Percentiles rank a stretch among this genome's conserved stretches.
phyloP scores from a whole-genome alignment of 441 rosid genomes.

The Metrosideros polymorpha region DNA sequence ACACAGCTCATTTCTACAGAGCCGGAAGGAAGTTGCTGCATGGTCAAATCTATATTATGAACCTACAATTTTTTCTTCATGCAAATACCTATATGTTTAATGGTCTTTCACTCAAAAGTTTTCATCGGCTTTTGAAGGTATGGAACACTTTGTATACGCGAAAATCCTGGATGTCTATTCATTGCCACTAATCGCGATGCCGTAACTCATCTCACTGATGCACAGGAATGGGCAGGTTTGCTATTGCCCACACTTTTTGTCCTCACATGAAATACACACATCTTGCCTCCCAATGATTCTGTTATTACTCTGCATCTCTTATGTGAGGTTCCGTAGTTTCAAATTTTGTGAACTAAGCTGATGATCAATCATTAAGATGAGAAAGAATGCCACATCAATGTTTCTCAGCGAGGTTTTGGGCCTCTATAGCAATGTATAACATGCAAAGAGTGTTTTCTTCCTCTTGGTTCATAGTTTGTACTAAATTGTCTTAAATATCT shows the following conservation, averaged over 20 bases:
- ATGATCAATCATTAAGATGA: neutral
- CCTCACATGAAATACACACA: neutral
- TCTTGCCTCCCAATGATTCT: neutral
- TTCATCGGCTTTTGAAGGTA: slow-evolving; percentile 30
- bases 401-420: neutral
- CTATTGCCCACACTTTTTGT: neutral
- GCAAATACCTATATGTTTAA: neutral
- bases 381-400: neutral
- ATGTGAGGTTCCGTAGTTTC: neutral
- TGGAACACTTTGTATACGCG: slow-evolving; percentile 68
- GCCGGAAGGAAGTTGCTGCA: neutral
- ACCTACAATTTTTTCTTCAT: neutral
- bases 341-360: neutral
- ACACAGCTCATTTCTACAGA: neutral
- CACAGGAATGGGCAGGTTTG: slow-evolving; percentile 85
- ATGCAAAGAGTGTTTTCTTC: neutral
- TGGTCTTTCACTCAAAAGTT: neutral
- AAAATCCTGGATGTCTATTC: slow-evolving; percentile 71
- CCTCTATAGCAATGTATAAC: neutral
- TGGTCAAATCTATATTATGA: neutral
- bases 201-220: slow-evolving; percentile 76
- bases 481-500: neutral
- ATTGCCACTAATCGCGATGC: slow-evolving; percentile 77
- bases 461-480: neutral
- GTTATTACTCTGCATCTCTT: neutral